Base-by-base conservation (phyloP, 768 basidiomycete species). In the Psilocybe subaeruginosa region DNA sequence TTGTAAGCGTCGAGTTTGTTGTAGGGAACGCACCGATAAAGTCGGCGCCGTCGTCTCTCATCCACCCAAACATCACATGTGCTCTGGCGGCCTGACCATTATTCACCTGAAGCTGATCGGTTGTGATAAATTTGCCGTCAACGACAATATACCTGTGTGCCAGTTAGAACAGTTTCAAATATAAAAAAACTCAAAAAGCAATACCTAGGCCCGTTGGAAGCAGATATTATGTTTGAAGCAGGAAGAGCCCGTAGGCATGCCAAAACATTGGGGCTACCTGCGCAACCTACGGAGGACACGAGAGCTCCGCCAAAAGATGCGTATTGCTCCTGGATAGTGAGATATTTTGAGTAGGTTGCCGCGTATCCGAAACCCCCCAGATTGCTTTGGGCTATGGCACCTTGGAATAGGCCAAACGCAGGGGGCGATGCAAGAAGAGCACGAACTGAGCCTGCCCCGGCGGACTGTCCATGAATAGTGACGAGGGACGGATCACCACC, bases 381-480 rank as follows among this genome's bases (percentile, higher is more conserved):
- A 64, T 82, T 84, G 68, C 82, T 83, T 61, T 78, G 73, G 1
- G 76, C 71, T 45, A 79, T 78, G 2, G 80, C 77, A 9, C 74
- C 78, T 7, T 73, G 65, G 68, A 79, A 81, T 19, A 76, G 69
- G 1, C 77, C 77, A 49, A 76, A 76, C 0, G 77, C 76, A 6
- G 71, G 71, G 8, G 72, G 67, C 1, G 77, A 73, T 8, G 70
- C 74, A 35, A 80, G 73, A 0, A 78, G 67, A 0, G 75, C 73
- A 29, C 78, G 74, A 0, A 82, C 79, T 9, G 80, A 76, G 45
- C 74, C 78, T 7, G 79, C 83, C 31, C 84, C 85, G 14, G 84
- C 84, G 7, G 80, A 83, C 67, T 88, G 79, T 1, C 85, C 85
- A 61, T 79, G 78, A 23, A 87, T 80, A 3, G 82, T 84, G 53